Conservation (phyloP, 768 basidiomycete genomes). For the Peribolospora kevripleyi region DNA sequence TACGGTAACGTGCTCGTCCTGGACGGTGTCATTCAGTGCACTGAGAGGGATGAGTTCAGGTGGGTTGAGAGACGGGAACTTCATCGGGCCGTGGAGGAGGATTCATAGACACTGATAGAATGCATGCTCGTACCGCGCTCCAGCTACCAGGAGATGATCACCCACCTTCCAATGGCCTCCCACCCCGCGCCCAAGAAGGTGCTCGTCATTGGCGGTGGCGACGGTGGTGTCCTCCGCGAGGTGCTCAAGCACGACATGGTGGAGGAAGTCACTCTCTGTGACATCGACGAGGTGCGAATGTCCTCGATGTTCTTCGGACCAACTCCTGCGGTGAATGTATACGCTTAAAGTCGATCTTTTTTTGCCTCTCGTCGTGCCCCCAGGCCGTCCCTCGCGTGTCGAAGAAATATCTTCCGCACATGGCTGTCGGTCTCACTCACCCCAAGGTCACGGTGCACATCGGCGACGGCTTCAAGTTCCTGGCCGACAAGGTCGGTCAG, state of each 20-base stretch:
- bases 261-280: conserved; percentile 77
- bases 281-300: conserved; percentile 65
- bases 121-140: background rate
- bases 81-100: too few relatives aligned
- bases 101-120: too few relatives aligned
- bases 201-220: conserved; percentile 91
- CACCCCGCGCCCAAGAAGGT: conserved; percentile 93
- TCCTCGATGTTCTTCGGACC: background rate
- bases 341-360: background rate
- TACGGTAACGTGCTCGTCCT: conserved; percentile 93
- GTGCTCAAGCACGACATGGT: conserved; percentile 82
- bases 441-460: conserved; percentile 61
- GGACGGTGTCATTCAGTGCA: conserved; percentile 88
- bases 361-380: background rate
- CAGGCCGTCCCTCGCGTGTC: conserved; percentile 87
- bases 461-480: conserved; percentile 93
- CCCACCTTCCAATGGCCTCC: conserved; percentile 81
- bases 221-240: conserved; percentile 93
- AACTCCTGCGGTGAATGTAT: background rate
- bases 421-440: conserved; percentile 58
- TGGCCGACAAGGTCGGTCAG: conserved; percentile 63
- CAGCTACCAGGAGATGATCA: conserved; percentile 95
- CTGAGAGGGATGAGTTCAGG: conserved; percentile 98
- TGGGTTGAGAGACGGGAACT: conserved; percentile 23
- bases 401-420: conserved; percentile 76